These are phyloP conservation scores for Sarcodon aspratus DNA, from an alignment of 768 basidiomycete species.

Conservation along the genomic window DNA sequence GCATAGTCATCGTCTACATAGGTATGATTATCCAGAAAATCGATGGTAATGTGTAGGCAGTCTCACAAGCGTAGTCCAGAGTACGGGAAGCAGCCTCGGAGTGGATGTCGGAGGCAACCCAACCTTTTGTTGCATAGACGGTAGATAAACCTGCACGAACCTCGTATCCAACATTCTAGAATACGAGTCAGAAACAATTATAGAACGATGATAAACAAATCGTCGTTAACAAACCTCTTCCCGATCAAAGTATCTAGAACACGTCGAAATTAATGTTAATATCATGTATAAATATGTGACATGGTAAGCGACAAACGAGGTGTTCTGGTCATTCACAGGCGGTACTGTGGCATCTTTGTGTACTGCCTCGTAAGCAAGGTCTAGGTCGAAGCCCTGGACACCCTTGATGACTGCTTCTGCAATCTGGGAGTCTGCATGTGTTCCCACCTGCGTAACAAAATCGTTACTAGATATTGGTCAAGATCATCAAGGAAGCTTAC, in stretches of 20 bases:
- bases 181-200: neutral
- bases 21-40: neutral
- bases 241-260: slow-evolving; percentile 51
- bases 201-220: neutral
- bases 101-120: slow-evolving; percentile 71
- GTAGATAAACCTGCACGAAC: slow-evolving; percentile 68
- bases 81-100: slow-evolving; percentile 74
- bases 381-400: slow-evolving; percentile 47
- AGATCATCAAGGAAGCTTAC: slow-evolving; percentile 15
- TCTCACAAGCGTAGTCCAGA: slow-evolving; percentile 66
- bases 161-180: slow-evolving; percentile 64
- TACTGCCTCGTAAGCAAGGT: slow-evolving; percentile 63
- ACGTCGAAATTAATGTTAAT: neutral
- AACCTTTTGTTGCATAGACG: slow-evolving; percentile 56
- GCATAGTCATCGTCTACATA: slow-evolving; percentile 67
- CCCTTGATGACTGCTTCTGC: slow-evolving; percentile 65
- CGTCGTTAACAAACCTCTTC: slow-evolving; percentile 38
- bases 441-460: slow-evolving; percentile 42
- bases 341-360: slow-evolving; percentile 62
- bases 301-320: slow-evolving; percentile 25
- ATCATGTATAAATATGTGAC: neutral
- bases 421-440: slow-evolving; percentile 70
- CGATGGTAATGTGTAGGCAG: neutral
- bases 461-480: neutral
- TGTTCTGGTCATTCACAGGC: slow-evolving; percentile 42